A percentile compares a stretch with the other conserved stretches of the same genome.
Evolutionary conservation across 2,329 filamentous ascomycete genomes (phyloP).

Genomic region (Cladophialophora immunda): DNA sequence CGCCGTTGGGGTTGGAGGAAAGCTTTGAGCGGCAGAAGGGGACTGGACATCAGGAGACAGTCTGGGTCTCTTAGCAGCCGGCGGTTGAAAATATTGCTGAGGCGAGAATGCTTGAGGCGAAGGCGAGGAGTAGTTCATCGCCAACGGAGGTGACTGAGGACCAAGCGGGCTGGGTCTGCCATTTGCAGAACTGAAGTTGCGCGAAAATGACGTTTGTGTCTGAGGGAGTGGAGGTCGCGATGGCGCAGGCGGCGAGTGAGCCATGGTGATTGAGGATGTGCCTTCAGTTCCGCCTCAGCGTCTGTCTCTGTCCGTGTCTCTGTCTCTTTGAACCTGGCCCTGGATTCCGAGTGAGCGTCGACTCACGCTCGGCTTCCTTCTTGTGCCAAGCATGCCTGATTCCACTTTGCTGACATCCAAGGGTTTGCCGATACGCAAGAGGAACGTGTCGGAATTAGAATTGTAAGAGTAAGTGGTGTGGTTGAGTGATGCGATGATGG

Average conservation of each 20-base stretch:
- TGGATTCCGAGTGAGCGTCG: conserved; percentile 35
- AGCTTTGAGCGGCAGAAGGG: conserved; percentile 55
- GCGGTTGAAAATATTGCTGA: conserved; percentile 53
- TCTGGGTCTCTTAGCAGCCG: conserved; percentile 76
- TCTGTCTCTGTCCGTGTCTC: conserved; percentile 20
- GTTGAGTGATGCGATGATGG: conserved; percentile 27
- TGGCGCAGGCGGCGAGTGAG: conserved; percentile 36
- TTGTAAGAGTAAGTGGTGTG: conserved; percentile 17
- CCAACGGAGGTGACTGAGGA: conserved; percentile 37
- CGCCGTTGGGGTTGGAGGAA: conserved; percentile 49
- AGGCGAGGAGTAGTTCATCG: conserved; percentile 63
- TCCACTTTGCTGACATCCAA: conserved; percentile 21
- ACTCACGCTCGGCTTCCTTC: conserved; percentile 32
- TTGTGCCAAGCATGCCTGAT: conserved; percentile 39
- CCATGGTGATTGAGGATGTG: conserved; percentile 34
- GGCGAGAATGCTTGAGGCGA: conserved; percentile 69
- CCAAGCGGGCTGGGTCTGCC: conserved; percentile 37
- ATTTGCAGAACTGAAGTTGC: conserved; percentile 34
- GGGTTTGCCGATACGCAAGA: conserved; percentile 12
- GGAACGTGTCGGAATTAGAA: conserved; percentile 17
- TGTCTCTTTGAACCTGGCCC: conserved; percentile 22
- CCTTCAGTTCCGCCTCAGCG: conserved; percentile 25
- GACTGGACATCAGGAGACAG: conserved; percentile 74
- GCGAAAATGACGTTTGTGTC: conserved; percentile 34
- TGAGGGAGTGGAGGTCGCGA: conserved; percentile 38